A percentile compares a stretch with the other conserved stretches of the same genome.
Evolutionary conservation across 2,329 filamentous ascomycete genomes (phyloP).

Genomic region (Cladosporium velox): DNA sequence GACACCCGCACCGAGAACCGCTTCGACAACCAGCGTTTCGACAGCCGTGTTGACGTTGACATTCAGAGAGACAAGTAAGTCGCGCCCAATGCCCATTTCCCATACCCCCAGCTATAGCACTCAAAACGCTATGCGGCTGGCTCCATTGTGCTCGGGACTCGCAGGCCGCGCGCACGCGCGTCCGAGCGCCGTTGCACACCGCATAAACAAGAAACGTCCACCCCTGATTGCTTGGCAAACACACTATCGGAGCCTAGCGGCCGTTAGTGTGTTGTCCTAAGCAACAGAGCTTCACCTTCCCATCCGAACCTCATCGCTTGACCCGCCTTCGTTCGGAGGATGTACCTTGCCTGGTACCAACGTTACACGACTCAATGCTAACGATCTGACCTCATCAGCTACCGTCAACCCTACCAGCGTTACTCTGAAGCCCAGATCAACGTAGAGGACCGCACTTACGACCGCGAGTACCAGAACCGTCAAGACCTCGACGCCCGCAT

Average conservation of each 20-base stretch:
- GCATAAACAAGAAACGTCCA: constrained; percentile 19
- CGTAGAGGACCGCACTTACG: constrained; percentile 56
- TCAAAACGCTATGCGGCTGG: constrained; percentile 21
- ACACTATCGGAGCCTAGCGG: constrained; percentile 34
- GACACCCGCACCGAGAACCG: constrained; percentile 31
- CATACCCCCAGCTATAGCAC: constrained; percentile 10
- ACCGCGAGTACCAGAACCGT: constrained; percentile 47
- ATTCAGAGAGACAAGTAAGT: constrained; percentile 57
- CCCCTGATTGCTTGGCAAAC: constrained; percentile 37
- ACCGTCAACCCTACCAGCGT: constrained; percentile 56
- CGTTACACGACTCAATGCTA: constrained; percentile 27
- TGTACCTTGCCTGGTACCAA: constrained; percentile 21
- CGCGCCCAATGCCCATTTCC: constrained; percentile 24
- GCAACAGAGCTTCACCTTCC: constrained; percentile 31
- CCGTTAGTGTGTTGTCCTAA: constrained; percentile 36
- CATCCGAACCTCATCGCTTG: constrained; percentile 23
- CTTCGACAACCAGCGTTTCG: constrained; percentile 34
- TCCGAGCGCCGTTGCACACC: constrained; percentile 23
- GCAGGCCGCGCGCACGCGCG: constrained; percentile 14
- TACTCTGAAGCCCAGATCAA: constrained; percentile 69
- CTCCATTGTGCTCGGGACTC: constrained; percentile 7
- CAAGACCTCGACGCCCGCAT: constrained; percentile 56
- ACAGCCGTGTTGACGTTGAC: constrained; percentile 47
- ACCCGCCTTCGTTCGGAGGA: constrained; percentile 27
- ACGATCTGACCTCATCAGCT: constrained; percentile 45